phyloP scores from a whole-genome alignment of 176 grass and related monocot species.

The Cymbopogon citratus region DNA sequence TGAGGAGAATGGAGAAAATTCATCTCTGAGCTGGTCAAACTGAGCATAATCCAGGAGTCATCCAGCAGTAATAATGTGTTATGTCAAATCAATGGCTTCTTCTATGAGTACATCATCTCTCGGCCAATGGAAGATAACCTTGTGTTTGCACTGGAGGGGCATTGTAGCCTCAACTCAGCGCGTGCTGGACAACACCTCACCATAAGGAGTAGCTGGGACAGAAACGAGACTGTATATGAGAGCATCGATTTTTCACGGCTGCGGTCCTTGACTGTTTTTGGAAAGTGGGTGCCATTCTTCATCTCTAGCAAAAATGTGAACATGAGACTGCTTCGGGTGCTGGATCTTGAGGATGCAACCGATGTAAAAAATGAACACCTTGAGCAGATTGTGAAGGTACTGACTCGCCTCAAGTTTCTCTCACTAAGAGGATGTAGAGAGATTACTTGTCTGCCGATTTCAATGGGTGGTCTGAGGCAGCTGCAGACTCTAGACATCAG shows the following conservation, averaged over 20 bases:
- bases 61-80: not conserved
- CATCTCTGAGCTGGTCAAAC: not conserved
- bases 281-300: not conserved
- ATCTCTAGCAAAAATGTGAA: not conserved
- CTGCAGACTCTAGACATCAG: slow-evolving; percentile 18
- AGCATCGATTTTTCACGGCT: slow-evolving; percentile 20
- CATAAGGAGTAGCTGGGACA: not conserved
- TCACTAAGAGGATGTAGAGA: not conserved
- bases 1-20: slow-evolving; percentile 23
- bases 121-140: slow-evolving; percentile 23
- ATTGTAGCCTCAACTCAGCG: not conserved
- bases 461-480: not conserved
- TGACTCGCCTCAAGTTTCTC: slow-evolving; percentile 34
- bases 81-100: slow-evolving; percentile 18
- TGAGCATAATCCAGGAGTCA: slow-evolving; percentile 15
- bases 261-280: slow-evolving; percentile 25
- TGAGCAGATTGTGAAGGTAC: not conserved
- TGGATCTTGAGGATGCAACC: slow-evolving; percentile 27
- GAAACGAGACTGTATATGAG: not conserved
- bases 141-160: not conserved
- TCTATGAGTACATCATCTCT: slow-evolving; percentile 16
- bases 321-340: slow-evolving; percentile 36
- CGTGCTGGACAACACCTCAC: not conserved
- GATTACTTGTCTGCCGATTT: not conserved
- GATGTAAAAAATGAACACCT: not conserved